A percentile compares a stretch with the other conserved stretches of the same genome.
Evolutionary conservation across 176 grass and related monocot species (phyloP).

Genomic region (Ampelocalamus luodianensis): DNA sequence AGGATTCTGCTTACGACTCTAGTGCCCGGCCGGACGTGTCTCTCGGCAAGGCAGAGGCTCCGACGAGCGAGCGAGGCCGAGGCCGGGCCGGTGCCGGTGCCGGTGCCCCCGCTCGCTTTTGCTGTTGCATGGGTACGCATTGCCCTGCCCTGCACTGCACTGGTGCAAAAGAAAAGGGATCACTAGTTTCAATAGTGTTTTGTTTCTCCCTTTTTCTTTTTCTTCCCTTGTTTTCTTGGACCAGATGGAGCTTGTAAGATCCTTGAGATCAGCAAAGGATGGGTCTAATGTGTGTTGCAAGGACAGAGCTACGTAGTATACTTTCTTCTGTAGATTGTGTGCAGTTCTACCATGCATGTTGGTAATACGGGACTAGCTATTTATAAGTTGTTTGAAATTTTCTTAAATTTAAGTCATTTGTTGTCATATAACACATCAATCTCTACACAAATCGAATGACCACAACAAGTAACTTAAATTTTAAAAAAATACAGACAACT

Average conservation of each 20-base stretch:
- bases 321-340: neutral
- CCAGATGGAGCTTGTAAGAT: neutral
- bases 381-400: too few relatives aligned
- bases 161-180: conserved; percentile 21
- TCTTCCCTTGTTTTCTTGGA: neutral
- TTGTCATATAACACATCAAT: too few relatives aligned
- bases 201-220: neutral
- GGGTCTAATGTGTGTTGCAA: neutral
- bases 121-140: conserved; percentile 11
- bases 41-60: neutral
- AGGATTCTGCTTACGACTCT: conserved; percentile 33
- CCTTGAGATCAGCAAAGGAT: neutral
- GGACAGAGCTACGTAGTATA: neutral
- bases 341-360: neutral
- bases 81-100: neutral
- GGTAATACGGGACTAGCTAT: too few relatives aligned
- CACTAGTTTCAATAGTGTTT: neutral
- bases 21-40: conserved; percentile 6
- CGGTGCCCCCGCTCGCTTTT: conserved; percentile 30
- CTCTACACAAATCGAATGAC: too few relatives aligned
- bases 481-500: too few relatives aligned
- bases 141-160: neutral
- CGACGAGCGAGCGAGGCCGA: neutral
- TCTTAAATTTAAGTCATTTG: too few relatives aligned
- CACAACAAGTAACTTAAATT: too few relatives aligned